Conservation (phyloP, 2,329 filamentous ascomycete species). For the Huntiella moniliformis region DNA sequence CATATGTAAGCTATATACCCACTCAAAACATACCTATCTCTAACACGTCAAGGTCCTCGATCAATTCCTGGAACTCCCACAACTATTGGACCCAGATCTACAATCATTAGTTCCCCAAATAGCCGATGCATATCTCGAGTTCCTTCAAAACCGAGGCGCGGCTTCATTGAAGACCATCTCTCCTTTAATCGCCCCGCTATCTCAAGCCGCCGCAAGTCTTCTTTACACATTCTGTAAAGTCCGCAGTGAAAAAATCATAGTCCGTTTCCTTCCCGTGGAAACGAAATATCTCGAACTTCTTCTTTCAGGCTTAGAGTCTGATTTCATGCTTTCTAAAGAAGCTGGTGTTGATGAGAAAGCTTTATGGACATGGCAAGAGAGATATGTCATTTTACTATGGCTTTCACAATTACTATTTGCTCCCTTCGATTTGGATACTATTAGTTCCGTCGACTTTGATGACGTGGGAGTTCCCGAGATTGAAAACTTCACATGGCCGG, state of each 20-base stretch:
- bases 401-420: constrained; percentile 64
- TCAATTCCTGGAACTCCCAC: constrained; percentile 86
- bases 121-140: constrained; percentile 56
- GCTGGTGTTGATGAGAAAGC: background rate
- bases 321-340: constrained; percentile 19
- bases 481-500: constrained; percentile 34
- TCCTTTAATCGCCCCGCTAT: constrained; percentile 34
- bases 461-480: constrained; percentile 25
- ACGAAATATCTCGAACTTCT: constrained; percentile 68
- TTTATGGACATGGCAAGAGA: constrained; percentile 62
- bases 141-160: constrained; percentile 31
- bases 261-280: constrained; percentile 80
- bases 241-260: constrained; percentile 78
- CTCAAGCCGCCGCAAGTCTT: constrained; percentile 56
- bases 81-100: constrained; percentile 73
- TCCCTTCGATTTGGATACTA: constrained; percentile 76
- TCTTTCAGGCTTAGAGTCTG: constrained; percentile 51
- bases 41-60: constrained; percentile 40
- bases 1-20: constrained; percentile 21
- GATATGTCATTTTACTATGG: constrained; percentile 78
- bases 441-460: constrained; percentile 44
- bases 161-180: constrained; percentile 17
- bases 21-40: constrained; percentile 13
- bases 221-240: constrained; percentile 90
- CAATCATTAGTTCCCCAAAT: constrained; percentile 56